Evolutionary conservation across 768 basidiomycete species (phyloP).

Genomic region (Tricholoma bakamatsutake): DNA sequence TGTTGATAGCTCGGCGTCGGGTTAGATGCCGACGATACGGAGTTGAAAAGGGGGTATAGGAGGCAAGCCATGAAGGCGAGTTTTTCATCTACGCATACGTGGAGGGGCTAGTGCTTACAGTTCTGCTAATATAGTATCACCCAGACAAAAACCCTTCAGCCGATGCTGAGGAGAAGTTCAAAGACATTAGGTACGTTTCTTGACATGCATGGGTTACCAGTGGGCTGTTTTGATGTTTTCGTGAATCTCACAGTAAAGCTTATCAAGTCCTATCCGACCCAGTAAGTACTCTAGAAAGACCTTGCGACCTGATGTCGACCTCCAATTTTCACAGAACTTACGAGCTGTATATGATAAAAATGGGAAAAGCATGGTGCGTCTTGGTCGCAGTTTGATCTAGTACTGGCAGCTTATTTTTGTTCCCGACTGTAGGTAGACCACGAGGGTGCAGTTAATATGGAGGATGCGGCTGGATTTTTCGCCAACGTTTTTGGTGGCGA

Average conservation of each 20-base stretch:
- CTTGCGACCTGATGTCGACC: conserved; percentile 4
- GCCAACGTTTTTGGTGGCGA: conserved; percentile 95
- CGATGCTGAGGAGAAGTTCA: conserved; percentile 96
- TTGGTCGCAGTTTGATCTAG: neutral
- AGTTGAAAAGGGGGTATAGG: conserved; percentile 92
- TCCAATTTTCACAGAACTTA: conserved; percentile 47
- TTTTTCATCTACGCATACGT: conserved; percentile 5
- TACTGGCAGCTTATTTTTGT: neutral
- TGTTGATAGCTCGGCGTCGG: conserved; percentile 57
- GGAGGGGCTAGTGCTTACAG: neutral
- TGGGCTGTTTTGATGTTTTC: conserved; percentile 1
- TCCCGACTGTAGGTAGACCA: conserved; percentile 52
- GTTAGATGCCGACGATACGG: conserved; percentile 69
- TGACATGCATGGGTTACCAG: neutral
- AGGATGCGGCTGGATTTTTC: conserved; percentile 93
- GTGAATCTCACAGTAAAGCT: conserved; percentile 61
- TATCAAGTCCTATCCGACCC: conserved; percentile 89
- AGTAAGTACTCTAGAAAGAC: conserved; percentile 34
- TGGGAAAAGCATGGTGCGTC: conserved; percentile 78
- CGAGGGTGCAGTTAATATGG: conserved; percentile 73
- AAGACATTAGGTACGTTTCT: conserved; percentile 75
- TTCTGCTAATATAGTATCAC: conserved; percentile 56
- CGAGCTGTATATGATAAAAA: conserved; percentile 93
- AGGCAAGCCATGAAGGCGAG: conserved; percentile 89
- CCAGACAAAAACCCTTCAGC: conserved; percentile 92